phyloP scores from a whole-genome alignment of 1,139 yeast species.

The Candida tetrigidarum region DNA sequence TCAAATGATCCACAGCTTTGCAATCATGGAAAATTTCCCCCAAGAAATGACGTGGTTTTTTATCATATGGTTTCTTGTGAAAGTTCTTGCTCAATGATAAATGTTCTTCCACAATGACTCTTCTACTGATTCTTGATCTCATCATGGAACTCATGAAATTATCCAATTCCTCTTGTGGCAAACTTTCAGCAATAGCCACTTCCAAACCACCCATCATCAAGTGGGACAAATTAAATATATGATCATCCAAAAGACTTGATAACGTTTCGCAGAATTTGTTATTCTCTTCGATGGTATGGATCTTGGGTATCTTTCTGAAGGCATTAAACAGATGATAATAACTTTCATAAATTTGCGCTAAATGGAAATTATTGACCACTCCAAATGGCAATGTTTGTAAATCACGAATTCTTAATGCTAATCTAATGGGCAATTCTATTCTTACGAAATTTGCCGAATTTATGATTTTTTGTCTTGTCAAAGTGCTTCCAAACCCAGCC shows the following conservation, averaged over 20 bases:
- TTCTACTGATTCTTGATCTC: conserved; percentile 83
- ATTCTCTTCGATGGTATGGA: conserved; percentile 73
- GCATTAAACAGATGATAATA: conserved; percentile 87
- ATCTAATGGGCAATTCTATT: conserved; percentile 79
- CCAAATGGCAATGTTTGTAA: conserved; percentile 84
- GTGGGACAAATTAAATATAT: conserved; percentile 80
- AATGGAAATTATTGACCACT: conserved; percentile 81
- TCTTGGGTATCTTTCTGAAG: conserved; percentile 72
- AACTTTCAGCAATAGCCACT: conserved; percentile 64
- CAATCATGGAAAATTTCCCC: conserved; percentile 88
- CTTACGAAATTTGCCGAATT: conserved; percentile 88
- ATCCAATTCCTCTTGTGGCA: conserved; percentile 70
- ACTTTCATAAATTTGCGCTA: conserved; percentile 86
- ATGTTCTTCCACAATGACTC: conserved; percentile 92
- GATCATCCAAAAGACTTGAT: conserved; percentile 70
- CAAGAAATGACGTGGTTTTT: conserved; percentile 67
- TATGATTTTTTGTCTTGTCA: conserved; percentile 79
- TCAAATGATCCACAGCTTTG: conserved; percentile 70
- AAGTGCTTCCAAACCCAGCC: conserved; percentile 84
- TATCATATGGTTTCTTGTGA: conserved; percentile 43
- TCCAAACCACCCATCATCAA: conserved; percentile 93
- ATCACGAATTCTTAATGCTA: conserved; percentile 79
- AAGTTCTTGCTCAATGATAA: conserved; percentile 73
- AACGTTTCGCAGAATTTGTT: conserved; percentile 68
- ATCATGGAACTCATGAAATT: conserved; percentile 74